Evolutionary conservation across 768 basidiomycete genomes (phyloP), one percentile per base, ranked within the genome.

Genomic region (Sporobolomyces roseus): DNA sequence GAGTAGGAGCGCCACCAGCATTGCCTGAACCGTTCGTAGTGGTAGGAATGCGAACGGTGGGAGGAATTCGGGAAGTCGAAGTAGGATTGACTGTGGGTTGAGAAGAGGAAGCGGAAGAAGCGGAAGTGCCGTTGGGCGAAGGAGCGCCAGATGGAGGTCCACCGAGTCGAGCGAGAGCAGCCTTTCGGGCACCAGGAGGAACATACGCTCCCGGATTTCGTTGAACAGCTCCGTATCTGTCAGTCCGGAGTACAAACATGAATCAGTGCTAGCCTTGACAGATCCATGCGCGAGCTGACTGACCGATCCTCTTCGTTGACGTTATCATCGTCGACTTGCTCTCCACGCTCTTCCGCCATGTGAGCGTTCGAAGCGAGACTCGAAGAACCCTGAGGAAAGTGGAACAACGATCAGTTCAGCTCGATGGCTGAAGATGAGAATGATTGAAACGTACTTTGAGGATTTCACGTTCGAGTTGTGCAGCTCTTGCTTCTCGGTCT

Each of bases 251-350:
- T 4, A 9, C 21, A n/a, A 8, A n/a, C 5, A 13, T 19, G 54
- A 19, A 21, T 68, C 38, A 41, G 38, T 41, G 38, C 38, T 23
- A 50, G 29, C n/a, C n/a, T n/a, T n/a, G n/a, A n/a, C n/a, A n/a
- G n/a, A n/a, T n/a, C n/a, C n/a, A n/a, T n/a, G n/a, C n/a, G n/a
- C n/a, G n/a, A n/a, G n/a, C n/a, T n/a, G n/a, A 41, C 85, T 75
- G 71, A 97, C 94, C 91, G 93, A 81, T 98, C 94, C 79, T 99
- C 96, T 81, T 99, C 96, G 77, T 93, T 92, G 65, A 82, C 78
- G 46, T 86, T 87, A 66, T 84, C 87, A 71, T 89, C 88, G 77
- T 90, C 88, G 23, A 85, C 79, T 38, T 72, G 72, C 68, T 82
- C 79, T 61, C 78, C 78, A 19, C 96, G 86, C 80, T 98, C 96